Percentiles rank a stretch among this genome's conserved stretches.
Evolutionary conservation across 2,329 filamentous ascomycete species (phyloP).

Genomic region (Leptographium wingfieldii): DNA sequence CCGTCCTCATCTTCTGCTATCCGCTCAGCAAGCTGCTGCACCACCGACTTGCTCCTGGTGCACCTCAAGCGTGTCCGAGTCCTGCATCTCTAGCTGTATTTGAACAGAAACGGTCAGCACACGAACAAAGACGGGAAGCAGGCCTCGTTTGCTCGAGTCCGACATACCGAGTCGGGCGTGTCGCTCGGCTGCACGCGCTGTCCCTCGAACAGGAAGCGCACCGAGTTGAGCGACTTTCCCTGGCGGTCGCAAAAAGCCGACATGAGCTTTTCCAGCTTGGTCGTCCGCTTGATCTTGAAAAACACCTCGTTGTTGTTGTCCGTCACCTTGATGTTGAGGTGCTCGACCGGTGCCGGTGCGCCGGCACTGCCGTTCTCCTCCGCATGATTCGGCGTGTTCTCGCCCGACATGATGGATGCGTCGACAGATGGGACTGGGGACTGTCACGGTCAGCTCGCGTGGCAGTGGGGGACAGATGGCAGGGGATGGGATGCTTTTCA

Average conservation of each 20-base stretch:
- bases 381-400: slow-evolving; percentile 20
- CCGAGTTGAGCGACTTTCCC: slow-evolving; percentile 72
- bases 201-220: slow-evolving; percentile 95
- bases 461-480: too few relatives aligned
- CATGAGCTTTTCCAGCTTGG: slow-evolving; percentile 95
- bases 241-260: slow-evolving; percentile 94
- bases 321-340: slow-evolving; percentile 98
- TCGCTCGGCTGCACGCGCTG: slow-evolving; percentile 79
- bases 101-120: not conserved
- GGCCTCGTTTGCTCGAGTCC: not conserved
- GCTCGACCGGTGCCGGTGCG: slow-evolving; percentile 41
- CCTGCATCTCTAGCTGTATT: slow-evolving; percentile 80
- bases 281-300: slow-evolving; percentile 98
- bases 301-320: slow-evolving; percentile 99
- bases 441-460: not conserved
- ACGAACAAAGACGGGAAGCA: not conserved
- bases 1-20: not conserved
- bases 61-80: slow-evolving; percentile 92
- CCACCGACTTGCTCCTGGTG: slow-evolving; percentile 97
- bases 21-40: not conserved
- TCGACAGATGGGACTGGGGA: not conserved
- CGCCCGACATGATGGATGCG: slow-evolving; percentile 29
- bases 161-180: slow-evolving; percentile 70
- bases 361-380: slow-evolving; percentile 18
- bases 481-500: not conserved